Base-by-base conservation (phyloP, 768 basidiomycete genomes). In the Boletus bicolor region DNA sequence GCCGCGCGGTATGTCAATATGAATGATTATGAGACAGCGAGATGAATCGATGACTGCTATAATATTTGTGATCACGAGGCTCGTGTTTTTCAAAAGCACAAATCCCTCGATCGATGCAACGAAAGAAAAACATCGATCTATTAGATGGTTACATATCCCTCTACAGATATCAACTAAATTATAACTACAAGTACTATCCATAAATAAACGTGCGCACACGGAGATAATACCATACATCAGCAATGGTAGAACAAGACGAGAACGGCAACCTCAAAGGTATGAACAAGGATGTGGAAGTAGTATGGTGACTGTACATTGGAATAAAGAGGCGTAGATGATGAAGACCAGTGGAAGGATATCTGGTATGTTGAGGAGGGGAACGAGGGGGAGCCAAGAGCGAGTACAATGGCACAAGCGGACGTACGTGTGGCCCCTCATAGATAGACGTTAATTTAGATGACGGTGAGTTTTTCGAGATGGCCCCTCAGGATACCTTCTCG, bases 401-500 rank as follows among this genome's bases (percentile, higher is more conserved):
- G 44, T 28, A 9, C 9, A 6, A 5, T 26, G 4, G 15, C 8
- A 17, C 24, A 4, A 4, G 43, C 14, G 7, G n/a, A 10, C 42
- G 15, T 19, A 14, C 0, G 43, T 10, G 43, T 30, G 28, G 6
- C 43, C 34, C 9, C 24, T 28, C 30, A 44, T 52, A 52, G 19
- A 52, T 52, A 35, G 26, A 43, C n/a, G 7, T 44, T 49, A 48
- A 56, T 8, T 65, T 53, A 71, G 38, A 71, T 65, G 35, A 71
- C 69, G 17, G 46, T 65, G n/a, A 73, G 59, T 2, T 62, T 57
- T 32, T 71, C 71, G 39, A 74, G 68, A 51, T 74, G 71, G 28
- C 51, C 32, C 5, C 69, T 61, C 42, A 74, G 58, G 12, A 74
- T 75, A 17, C 76, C 77, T 49, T 79, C 79, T 21, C 77, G 75